Evolutionary conservation across 2,329 filamentous ascomycete species (phyloP).

Genomic region (Harringtonia aguacate): DNA sequence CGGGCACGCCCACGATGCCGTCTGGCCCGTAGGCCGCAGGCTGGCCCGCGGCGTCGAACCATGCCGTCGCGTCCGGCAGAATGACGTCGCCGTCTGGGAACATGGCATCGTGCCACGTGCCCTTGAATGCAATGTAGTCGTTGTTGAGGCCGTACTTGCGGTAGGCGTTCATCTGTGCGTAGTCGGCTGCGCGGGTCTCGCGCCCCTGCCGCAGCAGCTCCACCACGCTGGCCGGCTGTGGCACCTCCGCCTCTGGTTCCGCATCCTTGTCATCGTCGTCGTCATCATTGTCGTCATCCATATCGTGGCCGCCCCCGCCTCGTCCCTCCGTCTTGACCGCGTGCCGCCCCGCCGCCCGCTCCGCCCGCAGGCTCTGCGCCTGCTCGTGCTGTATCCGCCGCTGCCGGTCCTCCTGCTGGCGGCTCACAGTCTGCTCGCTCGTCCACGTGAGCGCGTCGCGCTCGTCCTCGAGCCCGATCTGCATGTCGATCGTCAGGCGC

Average conservation of each 20-base stretch:
- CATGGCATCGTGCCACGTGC: slow-evolving; percentile 43
- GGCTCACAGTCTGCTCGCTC: slow-evolving; percentile 18
- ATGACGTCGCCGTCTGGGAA: slow-evolving; percentile 37
- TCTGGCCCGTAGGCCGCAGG: slow-evolving; percentile 18
- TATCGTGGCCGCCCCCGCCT: slow-evolving; percentile 2
- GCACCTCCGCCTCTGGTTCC: slow-evolving; percentile 3
- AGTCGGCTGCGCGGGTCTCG: slow-evolving; percentile 28
- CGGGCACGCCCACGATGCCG: slow-evolving; percentile 32
- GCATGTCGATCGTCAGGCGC: slow-evolving; percentile 37
- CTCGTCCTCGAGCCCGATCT: slow-evolving; percentile 39
- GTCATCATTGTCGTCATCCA: slow-evolving; percentile 15
- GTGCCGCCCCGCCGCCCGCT: slow-evolving; percentile 3
- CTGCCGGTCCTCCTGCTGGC: slow-evolving; percentile 12
- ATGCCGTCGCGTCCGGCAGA: slow-evolving; percentile 40
- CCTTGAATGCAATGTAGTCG: slow-evolving; percentile 49
- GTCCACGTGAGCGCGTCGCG: slow-evolving; percentile 23
- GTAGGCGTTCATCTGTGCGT: slow-evolving; percentile 28
- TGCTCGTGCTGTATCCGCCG: background rate
- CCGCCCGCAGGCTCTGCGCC: background rate
- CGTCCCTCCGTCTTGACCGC: slow-evolving; percentile 11
- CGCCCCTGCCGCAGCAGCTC: slow-evolving; percentile 25
- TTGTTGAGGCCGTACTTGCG: slow-evolving; percentile 45
- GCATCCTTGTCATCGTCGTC: slow-evolving; percentile 14
- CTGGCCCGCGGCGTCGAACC: slow-evolving; percentile 38
- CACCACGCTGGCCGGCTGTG: slow-evolving; percentile 17